Percentiles rank a stretch among this genome's conserved stretches.
Evolutionary conservation across 768 basidiomycete species (phyloP).

Genomic region (Pilatotrama ljubarskyi): DNA sequence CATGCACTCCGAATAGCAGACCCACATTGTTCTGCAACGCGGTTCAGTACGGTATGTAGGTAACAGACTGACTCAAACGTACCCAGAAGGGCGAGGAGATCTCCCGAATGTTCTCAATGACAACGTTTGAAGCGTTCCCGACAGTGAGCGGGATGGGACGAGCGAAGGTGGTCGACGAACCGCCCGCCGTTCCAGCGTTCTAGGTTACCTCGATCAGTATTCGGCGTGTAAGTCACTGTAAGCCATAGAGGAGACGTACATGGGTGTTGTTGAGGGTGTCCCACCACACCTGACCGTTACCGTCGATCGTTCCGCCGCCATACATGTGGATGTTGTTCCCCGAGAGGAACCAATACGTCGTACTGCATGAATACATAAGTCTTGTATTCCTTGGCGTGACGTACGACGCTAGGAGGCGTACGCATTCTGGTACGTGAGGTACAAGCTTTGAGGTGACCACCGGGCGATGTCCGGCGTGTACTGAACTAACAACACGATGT

Average conservation of each 20-base stretch:
- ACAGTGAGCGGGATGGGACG: conserved; percentile 47
- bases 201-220: neutral
- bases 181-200: conserved; percentile 42
- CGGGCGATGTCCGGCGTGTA: conserved; percentile 44
- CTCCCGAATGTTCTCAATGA: conserved; percentile 40
- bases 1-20: neutral
- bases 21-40: conserved; percentile 25
- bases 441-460: conserved; percentile 41
- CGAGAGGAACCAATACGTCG: conserved; percentile 43
- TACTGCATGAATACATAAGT: conserved; percentile 22
- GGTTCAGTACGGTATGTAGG: neutral
- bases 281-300: conserved; percentile 48
- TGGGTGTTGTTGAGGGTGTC: conserved; percentile 31
- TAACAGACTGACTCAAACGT: conserved; percentile 7
- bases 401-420: conserved; percentile 19
- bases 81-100: conserved; percentile 46
- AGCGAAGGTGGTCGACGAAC: conserved; percentile 43
- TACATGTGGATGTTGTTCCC: conserved; percentile 39
- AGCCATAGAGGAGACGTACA: conserved; percentile 5
- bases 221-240: neutral
- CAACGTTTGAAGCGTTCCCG: conserved; percentile 42
- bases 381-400: too few species aligned
- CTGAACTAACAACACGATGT: conserved; percentile 26
- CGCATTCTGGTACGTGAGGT: conserved; percentile 46
- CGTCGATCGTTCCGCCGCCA: conserved; percentile 49